phyloP scores from a whole-genome alignment of 495 filamentous ascomycete genomes.

The Alectoria sarmentosa region DNA sequence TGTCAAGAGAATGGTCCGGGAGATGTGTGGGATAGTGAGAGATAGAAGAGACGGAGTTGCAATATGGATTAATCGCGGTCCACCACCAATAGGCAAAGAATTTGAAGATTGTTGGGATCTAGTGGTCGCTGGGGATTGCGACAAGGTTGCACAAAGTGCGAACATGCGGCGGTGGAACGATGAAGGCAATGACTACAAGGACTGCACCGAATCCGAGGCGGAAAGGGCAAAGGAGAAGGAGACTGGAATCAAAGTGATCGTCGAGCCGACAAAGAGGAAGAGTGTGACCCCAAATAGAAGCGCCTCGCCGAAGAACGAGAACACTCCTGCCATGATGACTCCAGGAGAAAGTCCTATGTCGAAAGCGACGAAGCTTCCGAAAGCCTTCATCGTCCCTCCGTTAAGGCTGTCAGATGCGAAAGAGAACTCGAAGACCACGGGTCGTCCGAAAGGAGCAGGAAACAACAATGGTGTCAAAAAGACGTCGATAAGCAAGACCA shows the following conservation, averaged over 20 bases:
- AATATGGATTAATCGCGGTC: slow-evolving; percentile 89
- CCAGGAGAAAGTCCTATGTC: slow-evolving; percentile 53
- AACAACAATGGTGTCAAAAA: slow-evolving; percentile 19
- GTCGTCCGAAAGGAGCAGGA: slow-evolving; percentile 16
- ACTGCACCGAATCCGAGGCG: slow-evolving; percentile 37
- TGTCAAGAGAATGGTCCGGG: slow-evolving; percentile 78
- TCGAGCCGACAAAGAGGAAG: slow-evolving; percentile 35
- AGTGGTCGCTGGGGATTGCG: slow-evolving; percentile 78
- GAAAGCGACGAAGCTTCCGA: slow-evolving; percentile 39
- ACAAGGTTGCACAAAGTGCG: slow-evolving; percentile 73
- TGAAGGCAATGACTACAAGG: slow-evolving; percentile 37
- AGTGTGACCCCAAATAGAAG: slow-evolving; percentile 3
- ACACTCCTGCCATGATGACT: slow-evolving; percentile 51
- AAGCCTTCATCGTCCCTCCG: slow-evolving; percentile 21
- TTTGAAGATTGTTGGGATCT: slow-evolving; percentile 90
- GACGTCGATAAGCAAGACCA: slow-evolving; percentile 4
- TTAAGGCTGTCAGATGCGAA: slow-evolving; percentile 26
- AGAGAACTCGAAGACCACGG: slow-evolving; percentile 22
- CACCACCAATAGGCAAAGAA: slow-evolving; percentile 71
- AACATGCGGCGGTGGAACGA: slow-evolving; percentile 74
- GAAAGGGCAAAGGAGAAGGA: slow-evolving; percentile 35
- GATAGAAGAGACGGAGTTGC: slow-evolving; percentile 79
- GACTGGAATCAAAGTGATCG: slow-evolving; percentile 35
- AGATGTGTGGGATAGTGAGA: slow-evolving; percentile 77
- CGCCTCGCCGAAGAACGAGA: slow-evolving; percentile 16